phyloP scores from a whole-genome alignment of 1,139 yeast species.

The Scheffersomyces stambukii region DNA sequence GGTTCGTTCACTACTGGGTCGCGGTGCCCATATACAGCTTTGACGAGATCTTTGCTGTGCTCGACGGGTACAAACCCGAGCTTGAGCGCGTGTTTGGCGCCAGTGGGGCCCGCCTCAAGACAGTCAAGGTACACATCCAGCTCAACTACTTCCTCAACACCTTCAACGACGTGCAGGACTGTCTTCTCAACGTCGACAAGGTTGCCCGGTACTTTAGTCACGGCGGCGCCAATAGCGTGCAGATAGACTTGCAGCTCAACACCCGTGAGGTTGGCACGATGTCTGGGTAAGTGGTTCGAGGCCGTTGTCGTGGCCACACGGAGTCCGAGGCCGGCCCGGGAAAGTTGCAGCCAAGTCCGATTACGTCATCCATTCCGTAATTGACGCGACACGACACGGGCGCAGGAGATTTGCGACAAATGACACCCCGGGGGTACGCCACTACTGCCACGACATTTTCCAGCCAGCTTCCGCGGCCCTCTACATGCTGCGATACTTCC shows the following conservation, averaged over 20 bases:
- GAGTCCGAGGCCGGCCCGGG: background rate
- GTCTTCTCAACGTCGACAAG: conserved; percentile 10
- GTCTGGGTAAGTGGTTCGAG: background rate
- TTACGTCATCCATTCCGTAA: background rate
- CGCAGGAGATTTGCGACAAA: too few species aligned
- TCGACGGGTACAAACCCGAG: conserved; percentile 18
- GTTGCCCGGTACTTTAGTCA: conserved; percentile 8
- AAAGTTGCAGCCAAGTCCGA: too few species aligned
- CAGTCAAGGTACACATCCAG: conserved; percentile 15
- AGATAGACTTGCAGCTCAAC: conserved; percentile 10
- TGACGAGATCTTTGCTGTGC: conserved; percentile 10
- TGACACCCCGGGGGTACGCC: too few species aligned
- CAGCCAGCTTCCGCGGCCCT: too few species aligned
- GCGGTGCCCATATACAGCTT: conserved; percentile 7
- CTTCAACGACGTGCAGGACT: conserved; percentile 12
- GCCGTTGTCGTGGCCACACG: background rate
- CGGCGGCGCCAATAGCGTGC: conserved; percentile 8
- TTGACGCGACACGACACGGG: too few species aligned
- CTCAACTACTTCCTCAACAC: conserved; percentile 10
- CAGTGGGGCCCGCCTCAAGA: conserved; percentile 13
- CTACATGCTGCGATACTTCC: too few species aligned
- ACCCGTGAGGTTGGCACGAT: background rate
- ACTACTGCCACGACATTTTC: too few species aligned
- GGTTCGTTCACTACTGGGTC: conserved; percentile 9
- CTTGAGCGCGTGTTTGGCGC: conserved; percentile 23